phyloP scores from a whole-genome alignment of 345 rosid species.

The Corchorus capsularis region DNA sequence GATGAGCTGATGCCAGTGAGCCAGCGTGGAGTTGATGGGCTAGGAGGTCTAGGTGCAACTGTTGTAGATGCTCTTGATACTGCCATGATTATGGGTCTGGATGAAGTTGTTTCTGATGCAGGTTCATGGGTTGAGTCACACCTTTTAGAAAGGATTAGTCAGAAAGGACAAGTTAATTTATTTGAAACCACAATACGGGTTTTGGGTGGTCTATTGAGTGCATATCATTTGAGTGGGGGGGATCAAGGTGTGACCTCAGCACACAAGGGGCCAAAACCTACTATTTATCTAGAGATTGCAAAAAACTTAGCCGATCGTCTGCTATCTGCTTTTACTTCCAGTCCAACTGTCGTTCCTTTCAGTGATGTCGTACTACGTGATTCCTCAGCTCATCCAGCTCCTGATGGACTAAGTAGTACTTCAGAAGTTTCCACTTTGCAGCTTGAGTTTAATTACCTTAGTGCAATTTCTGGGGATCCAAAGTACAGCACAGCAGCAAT shows the following conservation, averaged over 20 bases:
- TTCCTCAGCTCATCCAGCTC: conserved; percentile 81
- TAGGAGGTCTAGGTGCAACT: conserved; percentile 98
- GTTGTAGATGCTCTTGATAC: conserved; percentile 97
- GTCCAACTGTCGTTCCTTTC: conserved; percentile 82
- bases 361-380: conserved; percentile 79
- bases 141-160: conserved; percentile 70
- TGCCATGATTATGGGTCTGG: conserved; percentile 93
- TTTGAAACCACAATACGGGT: conserved; percentile 98
- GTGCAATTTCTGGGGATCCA: conserved; percentile 85
- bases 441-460: conserved; percentile 95
- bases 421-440: conserved; percentile 91
- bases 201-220: conserved; percentile 96
- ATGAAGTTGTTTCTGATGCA: conserved; percentile 80
- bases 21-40: conserved; percentile 71
- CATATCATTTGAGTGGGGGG: conserved; percentile 92
- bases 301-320: conserved; percentile 85
- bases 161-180: conserved; percentile 93
- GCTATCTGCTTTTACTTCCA: conserved; percentile 77
- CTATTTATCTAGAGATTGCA: conserved; percentile 76
- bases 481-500: conserved; percentile 80
- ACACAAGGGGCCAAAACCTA: conserved; percentile 65
- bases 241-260: conserved; percentile 50
- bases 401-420: conserved; percentile 90
- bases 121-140: conserved; percentile 84
- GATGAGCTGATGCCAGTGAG: conserved; percentile 95